phyloP scores from a whole-genome alignment of 1,284 basidiomycete genomes.

The Cutaneotrichosporon sp. region DNA sequence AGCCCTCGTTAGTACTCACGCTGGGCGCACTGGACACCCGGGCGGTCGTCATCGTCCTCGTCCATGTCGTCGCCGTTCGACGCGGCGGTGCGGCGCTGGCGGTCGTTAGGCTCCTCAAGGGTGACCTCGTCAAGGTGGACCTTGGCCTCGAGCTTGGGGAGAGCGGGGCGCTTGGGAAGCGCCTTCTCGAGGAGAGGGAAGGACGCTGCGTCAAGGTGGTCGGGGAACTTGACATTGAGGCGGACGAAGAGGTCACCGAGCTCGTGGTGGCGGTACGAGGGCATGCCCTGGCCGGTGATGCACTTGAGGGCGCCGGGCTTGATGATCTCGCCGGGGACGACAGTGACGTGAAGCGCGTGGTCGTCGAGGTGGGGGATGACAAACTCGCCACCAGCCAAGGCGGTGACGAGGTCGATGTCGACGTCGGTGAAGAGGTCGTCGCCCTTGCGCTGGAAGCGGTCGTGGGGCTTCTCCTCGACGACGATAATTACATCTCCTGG shows the following conservation, averaged over 20 bases:
- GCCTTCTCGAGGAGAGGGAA: conserved; percentile 81
- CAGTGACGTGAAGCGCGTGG: conserved; percentile 76
- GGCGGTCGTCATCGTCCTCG: conserved; percentile 53
- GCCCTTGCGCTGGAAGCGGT: conserved; percentile 86
- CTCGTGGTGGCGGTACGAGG: conserved; percentile 95
- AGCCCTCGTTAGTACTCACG: conserved; percentile 39
- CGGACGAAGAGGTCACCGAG: conserved; percentile 90
- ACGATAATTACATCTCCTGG: conserved; percentile 98
- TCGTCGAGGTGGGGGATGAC: conserved; percentile 93
- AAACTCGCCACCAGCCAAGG: conserved; percentile 88
- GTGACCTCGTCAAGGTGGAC: conserved; percentile 80
- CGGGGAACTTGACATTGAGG: conserved; percentile 86
- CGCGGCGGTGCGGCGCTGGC: conserved; percentile 61
- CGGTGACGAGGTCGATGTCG: conserved; percentile 90
- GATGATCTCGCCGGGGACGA: conserved; percentile 87
- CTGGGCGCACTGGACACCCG: conserved; percentile 57
- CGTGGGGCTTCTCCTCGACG: conserved; percentile 92
- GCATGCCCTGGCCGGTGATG: conserved; percentile 95
- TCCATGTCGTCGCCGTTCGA: conserved; percentile 71
- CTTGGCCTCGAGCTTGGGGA: conserved; percentile 68
- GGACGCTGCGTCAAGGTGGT: conserved; percentile 66
- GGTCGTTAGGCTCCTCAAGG: conserved; percentile 76
- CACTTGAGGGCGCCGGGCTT: conserved; percentile 92
- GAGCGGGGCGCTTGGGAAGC: conserved; percentile 72
- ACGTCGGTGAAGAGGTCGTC: conserved; percentile 86